A percentile compares a stretch with the other conserved stretches of the same genome.
phyloP scores from a whole-genome alignment of 177 flowering plant species.

The Vitis hybrid region DNA sequence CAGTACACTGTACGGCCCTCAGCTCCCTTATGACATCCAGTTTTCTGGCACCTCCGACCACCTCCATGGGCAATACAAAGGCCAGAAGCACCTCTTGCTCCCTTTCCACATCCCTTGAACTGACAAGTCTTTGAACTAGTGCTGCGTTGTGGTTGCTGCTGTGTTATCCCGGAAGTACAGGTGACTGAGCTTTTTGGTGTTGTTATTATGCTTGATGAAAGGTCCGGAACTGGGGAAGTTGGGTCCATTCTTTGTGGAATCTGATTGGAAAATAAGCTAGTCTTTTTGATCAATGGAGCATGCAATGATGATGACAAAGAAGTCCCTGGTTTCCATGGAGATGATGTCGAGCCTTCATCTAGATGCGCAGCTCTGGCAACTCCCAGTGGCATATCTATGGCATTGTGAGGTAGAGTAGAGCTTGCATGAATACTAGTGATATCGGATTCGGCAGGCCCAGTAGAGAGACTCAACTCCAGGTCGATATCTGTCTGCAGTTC shows the following conservation, averaged over 20 bases:
- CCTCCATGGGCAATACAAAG: constrained; percentile 98
- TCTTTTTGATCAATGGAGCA: constrained; percentile 15
- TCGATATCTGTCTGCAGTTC: constrained; percentile 49
- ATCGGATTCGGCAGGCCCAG: constrained; percentile 75
- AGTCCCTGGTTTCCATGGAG: constrained; percentile 29
- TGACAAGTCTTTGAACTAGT: constrained; percentile 73
- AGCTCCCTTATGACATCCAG: constrained; percentile 92
- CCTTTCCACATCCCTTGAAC: constrained; percentile 87
- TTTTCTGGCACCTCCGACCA: constrained; percentile 85
- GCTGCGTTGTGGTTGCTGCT: constrained; percentile 47
- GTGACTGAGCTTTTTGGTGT: constrained; percentile 76
- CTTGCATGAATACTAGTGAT: constrained; percentile 47
- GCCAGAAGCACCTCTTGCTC: constrained; percentile 99
- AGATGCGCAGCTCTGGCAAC: constrained; percentile 14
- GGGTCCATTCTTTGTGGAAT: constrained; percentile 23
- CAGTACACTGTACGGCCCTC: constrained; percentile 99
- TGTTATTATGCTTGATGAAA: constrained; percentile 51
- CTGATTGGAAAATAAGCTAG: constrained; percentile 26
- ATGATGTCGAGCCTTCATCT: constrained; percentile 57
- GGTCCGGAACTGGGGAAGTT: constrained; percentile 35
- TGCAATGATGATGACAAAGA: constrained; percentile 31
- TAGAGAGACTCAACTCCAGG: constrained; percentile 74
- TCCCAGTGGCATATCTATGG: constrained; percentile 22
- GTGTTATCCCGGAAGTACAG: constrained; percentile 75
- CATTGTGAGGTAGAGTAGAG: constrained; percentile 20